These are phyloP conservation scores for Aureobasidium sp. DNA, from an alignment of 2,329 filamentous ascomycete species.

Conservation along the genomic window DNA sequence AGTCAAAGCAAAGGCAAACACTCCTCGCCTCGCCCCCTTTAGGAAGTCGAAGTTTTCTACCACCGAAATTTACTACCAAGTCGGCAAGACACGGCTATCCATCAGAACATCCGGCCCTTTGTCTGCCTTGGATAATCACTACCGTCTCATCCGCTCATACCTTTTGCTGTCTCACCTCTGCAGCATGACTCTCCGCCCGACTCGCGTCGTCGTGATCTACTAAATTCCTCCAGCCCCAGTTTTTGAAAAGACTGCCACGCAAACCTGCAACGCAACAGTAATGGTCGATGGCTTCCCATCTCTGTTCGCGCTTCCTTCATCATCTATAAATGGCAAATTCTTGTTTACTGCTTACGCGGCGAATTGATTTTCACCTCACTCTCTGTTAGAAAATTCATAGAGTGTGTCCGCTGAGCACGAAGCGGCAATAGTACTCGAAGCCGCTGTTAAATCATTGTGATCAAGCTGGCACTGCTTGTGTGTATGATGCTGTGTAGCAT, in stretches of 20 bases:
- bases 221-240: neutral
- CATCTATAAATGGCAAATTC: neutral
- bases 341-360: neutral
- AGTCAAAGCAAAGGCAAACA: conserved; percentile 5
- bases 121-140: neutral
- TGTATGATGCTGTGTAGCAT: neutral
- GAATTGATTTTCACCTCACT: too few species aligned
- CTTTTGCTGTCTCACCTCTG: neutral
- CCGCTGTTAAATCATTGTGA: neutral
- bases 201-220: neutral
- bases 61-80: neutral
- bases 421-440: neutral
- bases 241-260: neutral
- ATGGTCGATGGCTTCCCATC: neutral
- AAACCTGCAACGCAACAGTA: neutral
- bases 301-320: neutral
- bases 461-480: neutral
- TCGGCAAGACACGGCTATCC: conserved; percentile 1
- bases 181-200: neutral
- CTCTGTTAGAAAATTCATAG: too few species aligned
- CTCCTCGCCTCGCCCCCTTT: neutral
- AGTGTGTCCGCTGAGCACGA: neutral
- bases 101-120: neutral
- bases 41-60: conserved; percentile 1
- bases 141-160: neutral